Conservation (phyloP, 768 basidiomycete genomes). For the Suillus spraguei region DNA sequence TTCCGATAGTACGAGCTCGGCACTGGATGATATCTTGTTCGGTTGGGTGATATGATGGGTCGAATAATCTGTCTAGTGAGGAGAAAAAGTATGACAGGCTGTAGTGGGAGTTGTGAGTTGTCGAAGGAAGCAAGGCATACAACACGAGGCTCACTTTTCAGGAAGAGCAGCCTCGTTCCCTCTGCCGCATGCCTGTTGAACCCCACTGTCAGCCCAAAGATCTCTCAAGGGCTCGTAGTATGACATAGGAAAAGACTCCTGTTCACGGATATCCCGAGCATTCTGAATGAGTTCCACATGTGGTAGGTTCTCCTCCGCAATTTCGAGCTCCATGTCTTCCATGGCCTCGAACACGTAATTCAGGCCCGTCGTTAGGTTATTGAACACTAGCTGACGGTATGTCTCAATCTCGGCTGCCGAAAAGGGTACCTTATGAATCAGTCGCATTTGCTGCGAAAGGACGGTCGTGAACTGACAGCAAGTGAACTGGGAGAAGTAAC, state of each 20-base stretch:
- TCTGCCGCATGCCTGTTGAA: constrained; percentile 75
- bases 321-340: constrained; percentile 83
- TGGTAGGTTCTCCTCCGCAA: constrained; percentile 59
- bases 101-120: constrained; percentile 11
- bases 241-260: constrained; percentile 73
- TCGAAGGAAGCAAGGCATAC: constrained; percentile 2
- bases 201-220: constrained; percentile 78
- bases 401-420: constrained; percentile 80
- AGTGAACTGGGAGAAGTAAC: constrained; percentile 10
- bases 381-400: constrained; percentile 91
- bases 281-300: constrained; percentile 66
- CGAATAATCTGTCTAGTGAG: constrained; percentile 79
- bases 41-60: constrained; percentile 67
- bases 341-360: constrained; percentile 82
- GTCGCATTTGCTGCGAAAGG: constrained; percentile 82
- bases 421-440: constrained; percentile 90
- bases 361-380: constrained; percentile 88
- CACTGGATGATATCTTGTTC: constrained; percentile 90
- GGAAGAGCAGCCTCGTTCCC: constrained; percentile 92
- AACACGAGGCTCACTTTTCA: constrained; percentile 67
- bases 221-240: constrained; percentile 68
- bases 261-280: constrained; percentile 73
- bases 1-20: constrained; percentile 87
- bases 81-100: constrained; percentile 80
- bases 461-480: constrained; percentile 4